Evolutionary conservation across 306 rosid species (phyloP).

Genomic region (Vicia sativa): DNA sequence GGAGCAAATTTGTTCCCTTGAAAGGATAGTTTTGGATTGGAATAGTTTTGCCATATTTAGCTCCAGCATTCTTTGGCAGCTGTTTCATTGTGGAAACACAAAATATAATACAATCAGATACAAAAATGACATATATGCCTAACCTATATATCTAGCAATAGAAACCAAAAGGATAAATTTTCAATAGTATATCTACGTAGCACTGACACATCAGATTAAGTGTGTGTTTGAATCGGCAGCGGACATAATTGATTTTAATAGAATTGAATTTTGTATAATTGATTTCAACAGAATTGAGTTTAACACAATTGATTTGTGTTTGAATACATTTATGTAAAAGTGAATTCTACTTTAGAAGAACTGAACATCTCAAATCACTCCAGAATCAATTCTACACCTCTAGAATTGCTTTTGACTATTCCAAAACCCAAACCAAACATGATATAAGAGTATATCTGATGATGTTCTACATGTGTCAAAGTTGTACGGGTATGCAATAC

Average conservation of each 20-base stretch:
- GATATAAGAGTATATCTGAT: not conserved
- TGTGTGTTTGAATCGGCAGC: too few relatives aligned
- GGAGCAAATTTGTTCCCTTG: conserved; percentile 45
- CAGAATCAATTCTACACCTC: too few relatives aligned
- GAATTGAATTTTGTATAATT: too few relatives aligned
- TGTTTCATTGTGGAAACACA: conserved; percentile 36
- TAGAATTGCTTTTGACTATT: too few relatives aligned
- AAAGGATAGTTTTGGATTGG: conserved; percentile 36
- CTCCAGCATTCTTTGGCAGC: conserved; percentile 35
- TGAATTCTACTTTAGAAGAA: too few relatives aligned
- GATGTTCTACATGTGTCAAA: not conserved
- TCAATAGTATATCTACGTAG: not conserved
- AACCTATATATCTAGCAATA: not conserved
- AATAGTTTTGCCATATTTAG: conserved; percentile 36
- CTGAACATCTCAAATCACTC: too few relatives aligned
- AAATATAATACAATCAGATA: conserved; percentile 32
- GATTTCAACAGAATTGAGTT: too few relatives aligned
- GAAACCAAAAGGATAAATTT: not conserved
- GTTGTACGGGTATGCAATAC: not conserved
- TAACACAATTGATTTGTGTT: too few relatives aligned
- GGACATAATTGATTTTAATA: too few relatives aligned
- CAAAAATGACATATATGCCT: not conserved
- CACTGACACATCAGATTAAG: not conserved
- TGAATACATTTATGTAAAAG: too few relatives aligned
- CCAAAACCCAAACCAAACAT: too few relatives aligned